Evolutionary conservation across 495 filamentous ascomycete species (phyloP), one percentile per base, ranked within the genome.

Genomic region (Haplographium delicatum): DNA sequence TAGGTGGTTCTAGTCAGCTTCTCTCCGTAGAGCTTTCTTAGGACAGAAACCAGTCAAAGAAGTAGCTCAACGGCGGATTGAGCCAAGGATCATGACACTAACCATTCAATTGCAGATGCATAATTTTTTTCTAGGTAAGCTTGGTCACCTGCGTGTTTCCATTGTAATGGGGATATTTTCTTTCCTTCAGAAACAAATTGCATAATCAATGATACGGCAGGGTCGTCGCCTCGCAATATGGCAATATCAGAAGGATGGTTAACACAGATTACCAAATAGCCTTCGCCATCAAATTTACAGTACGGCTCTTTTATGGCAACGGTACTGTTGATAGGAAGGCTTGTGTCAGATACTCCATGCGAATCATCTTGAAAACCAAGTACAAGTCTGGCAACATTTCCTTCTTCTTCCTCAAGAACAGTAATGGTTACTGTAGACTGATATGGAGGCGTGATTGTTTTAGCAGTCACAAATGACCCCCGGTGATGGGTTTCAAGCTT

Each of bases 291-390:
- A 0, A 57, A 30, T 44, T 73, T 74, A 40, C 73, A 61, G 55
- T 73, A 80, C 2, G 78, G 76, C 49, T 80, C 78, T 56, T 80
- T 80, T 51, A 81, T 50, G 13, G 74, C 44, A 1, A 72, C 46
- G 2, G 75, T 60, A 1, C 40, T 60, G 3, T 68, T 67, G 15
- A 59, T 38, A 1, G 40, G 40, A 2, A 77, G 57, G 16, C 61
- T 57, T 8, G 35, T 15, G 7, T 3, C 62, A 48, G 46, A 46
- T 16, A 18, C 45, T 4, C 37, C 24, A 23, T 59, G 41, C 3
- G 15, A 38, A 22, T 39, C 46, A 27, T 44, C 39, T 22, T 51
- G 39, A 40, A 45, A 38, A 4, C 26, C 33, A 8, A 51, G 40
- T 10, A 10, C 66, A 48, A 43, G 75, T 71, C 66, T 65, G 25